Evolutionary conservation across 805 yeast genomes (phyloP), one percentile per base, ranked within the genome.

Genomic region (Metschnikowia arizonensis): DNA sequence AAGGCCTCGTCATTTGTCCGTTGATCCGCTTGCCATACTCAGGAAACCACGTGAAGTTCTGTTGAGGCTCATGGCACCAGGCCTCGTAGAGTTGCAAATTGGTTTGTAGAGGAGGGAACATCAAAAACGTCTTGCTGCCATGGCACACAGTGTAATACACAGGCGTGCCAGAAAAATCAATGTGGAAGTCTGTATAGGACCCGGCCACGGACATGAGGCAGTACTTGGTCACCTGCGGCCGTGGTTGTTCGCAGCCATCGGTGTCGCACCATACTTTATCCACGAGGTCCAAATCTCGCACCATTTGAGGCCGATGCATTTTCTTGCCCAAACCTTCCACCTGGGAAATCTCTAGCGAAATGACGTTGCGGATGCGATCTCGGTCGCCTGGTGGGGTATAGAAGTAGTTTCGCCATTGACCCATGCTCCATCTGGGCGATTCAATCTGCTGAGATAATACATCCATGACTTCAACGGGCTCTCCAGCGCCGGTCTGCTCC

Each of bases 161-260:
- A 1, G 93, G 85, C 0, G 96, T 86, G 0, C 96, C 97, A 2
- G 95, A 93, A 62, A 89, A 89, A 62, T 89, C 97, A 34, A 89
- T 72, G 62, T 89, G 97, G 64, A 88, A 89, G 60, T 89, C 97
- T 0, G 97, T 89, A 60, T 78, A 89, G 2, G 93, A 81, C 48
- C 83, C 79, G 21, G 73, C 68, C 2, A 87, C 95, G 0, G 95
- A 85, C 95, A 89, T 89, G 33, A 89, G 69, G 50, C 95, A 83
- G 60, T 89, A 89, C 44, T 82, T 79, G 17, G 88, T 79, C 1
- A 84, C 85, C 50, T 79, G 74, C 1, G 88, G 85, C 43, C 79
- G 63, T 3, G 48, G 57, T 39, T 58, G 59, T 12, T 49, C 52
- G 19, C 63, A 65, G 4, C 53, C 48, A 21, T 44, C 49, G 33